A percentile compares a stretch with the other conserved stretches of the same genome.
phyloP scores from a whole-genome alignment of 768 basidiomycete species.

The Rhizopogon rudus region DNA sequence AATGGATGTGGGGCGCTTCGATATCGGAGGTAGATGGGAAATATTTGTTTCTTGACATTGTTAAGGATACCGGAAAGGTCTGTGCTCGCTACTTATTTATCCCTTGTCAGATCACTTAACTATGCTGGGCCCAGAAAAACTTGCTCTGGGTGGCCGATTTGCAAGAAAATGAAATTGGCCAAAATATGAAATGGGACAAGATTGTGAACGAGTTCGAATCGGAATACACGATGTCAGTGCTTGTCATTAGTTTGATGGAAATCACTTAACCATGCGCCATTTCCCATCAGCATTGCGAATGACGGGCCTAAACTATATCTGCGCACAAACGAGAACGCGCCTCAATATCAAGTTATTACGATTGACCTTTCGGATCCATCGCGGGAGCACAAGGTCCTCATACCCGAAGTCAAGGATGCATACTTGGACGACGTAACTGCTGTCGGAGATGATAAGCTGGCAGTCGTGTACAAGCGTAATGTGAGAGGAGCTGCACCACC shows the following conservation, averaged over 20 bases:
- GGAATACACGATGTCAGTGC: conserved; percentile 56
- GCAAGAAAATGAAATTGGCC: conserved; percentile 50
- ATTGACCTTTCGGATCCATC: conserved; percentile 52
- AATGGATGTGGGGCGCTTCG: conserved; percentile 57
- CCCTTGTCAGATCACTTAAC: neutral
- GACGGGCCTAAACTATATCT: conserved; percentile 60
- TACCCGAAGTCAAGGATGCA: conserved; percentile 65
- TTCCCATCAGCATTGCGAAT: conserved; percentile 50
- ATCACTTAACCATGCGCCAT: neutral
- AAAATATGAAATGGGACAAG: conserved; percentile 69
- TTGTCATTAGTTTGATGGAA: neutral
- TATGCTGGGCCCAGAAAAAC: conserved; percentile 51
- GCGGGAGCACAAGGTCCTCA: conserved; percentile 49
- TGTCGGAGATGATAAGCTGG: conserved; percentile 53
- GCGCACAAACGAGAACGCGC: conserved; percentile 60
- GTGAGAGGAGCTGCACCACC: conserved; percentile 32
- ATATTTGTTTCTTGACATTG: conserved; percentile 51
- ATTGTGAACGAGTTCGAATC: conserved; percentile 65
- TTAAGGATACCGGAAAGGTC: conserved; percentile 63
- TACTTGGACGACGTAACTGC: conserved; percentile 46
- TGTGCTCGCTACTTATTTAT: conserved; percentile 8
- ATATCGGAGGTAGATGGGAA: conserved; percentile 59
- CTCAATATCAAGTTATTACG: conserved; percentile 61
- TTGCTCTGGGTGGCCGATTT: conserved; percentile 71
- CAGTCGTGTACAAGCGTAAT: conserved; percentile 65